A percentile compares a stretch with the other conserved stretches of the same genome.
Conservation (phyloP, 2,329 filamentous ascomycete species). For the Hortaea sp. region DNA sequence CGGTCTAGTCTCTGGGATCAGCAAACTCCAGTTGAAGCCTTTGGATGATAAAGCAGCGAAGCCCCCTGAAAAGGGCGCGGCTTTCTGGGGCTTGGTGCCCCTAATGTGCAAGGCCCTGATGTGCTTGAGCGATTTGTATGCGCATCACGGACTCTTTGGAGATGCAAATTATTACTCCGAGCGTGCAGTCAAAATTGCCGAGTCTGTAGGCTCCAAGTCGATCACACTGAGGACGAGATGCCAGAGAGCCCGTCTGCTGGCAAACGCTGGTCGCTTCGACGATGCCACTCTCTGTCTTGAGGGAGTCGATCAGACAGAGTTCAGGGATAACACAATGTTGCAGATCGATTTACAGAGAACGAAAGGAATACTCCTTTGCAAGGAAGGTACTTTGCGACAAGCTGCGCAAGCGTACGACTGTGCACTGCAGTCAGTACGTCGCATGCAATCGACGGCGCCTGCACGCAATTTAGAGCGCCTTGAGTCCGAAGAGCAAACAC, state of each 20-base stretch:
- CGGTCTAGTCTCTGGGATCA: conserved; percentile 15
- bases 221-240: conserved; percentile 9
- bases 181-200: conserved; percentile 68
- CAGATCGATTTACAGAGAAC: conserved; percentile 12
- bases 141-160: conserved; percentile 74
- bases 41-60: conserved; percentile 23
- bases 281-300: conserved; percentile 21
- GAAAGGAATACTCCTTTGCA: conserved; percentile 11
- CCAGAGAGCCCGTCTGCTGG: conserved; percentile 15
- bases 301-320: conserved; percentile 5
- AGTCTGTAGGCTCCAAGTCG: conserved; percentile 17
- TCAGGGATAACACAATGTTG: background rate
- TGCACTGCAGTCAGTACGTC: conserved; percentile 4
- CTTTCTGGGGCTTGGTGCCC: conserved; percentile 70
- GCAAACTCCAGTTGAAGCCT: conserved; percentile 24
- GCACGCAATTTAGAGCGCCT: background rate
- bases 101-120: conserved; percentile 62
- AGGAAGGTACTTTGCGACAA: conserved; percentile 12
- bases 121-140: conserved; percentile 68
- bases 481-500: background rate
- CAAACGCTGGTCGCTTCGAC: conserved; percentile 15
- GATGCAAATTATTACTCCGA: conserved; percentile 85
- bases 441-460: background rate
- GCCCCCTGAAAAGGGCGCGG: conserved; percentile 44
- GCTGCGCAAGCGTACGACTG: conserved; percentile 11